These are phyloP conservation scores for Diaporthe humulicola DNA, from an alignment of 2,329 filamentous ascomycete genomes.

Conservation along the genomic window DNA sequence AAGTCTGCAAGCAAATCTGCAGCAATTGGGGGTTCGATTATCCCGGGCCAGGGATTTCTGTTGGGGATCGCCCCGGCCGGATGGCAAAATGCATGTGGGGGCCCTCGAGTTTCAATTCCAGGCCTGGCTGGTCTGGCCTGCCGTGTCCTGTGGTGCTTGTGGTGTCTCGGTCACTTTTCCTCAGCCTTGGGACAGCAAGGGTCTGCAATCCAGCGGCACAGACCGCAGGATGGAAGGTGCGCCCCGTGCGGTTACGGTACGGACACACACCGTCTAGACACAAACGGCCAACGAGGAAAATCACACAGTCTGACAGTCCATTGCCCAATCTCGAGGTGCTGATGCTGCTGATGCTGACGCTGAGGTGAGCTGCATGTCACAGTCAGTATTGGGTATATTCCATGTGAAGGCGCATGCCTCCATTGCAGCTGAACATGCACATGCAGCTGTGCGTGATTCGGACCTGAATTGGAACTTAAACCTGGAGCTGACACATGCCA, in stretches of 20 bases:
- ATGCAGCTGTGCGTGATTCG: no score
- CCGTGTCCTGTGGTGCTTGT: no score
- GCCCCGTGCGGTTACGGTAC: slow-evolving; percentile 9
- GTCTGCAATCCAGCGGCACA: slow-evolving; percentile 16
- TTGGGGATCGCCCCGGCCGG: slow-evolving; percentile 39
- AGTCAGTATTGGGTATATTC: background rate
- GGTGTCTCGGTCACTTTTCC: background rate
- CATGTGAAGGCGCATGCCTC: background rate
- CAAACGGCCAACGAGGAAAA: background rate
- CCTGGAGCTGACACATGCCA: slow-evolving; percentile 25
- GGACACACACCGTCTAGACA: background rate
- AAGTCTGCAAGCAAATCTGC: slow-evolving; percentile 3
- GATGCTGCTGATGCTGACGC: background rate
- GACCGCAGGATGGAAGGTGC: slow-evolving; percentile 20
- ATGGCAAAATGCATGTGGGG: slow-evolving; percentile 36
- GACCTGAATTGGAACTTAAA: background rate
- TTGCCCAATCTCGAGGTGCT: background rate
- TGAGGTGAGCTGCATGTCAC: background rate
- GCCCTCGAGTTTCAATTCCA: slow-evolving; percentile 29
- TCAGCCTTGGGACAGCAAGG: slow-evolving; percentile 10
- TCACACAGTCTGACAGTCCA: background rate
- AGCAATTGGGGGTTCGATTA: slow-evolving; percentile 16
- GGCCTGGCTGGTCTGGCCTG: slow-evolving; percentile 15
- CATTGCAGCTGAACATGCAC: background rate
- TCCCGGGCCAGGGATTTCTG: slow-evolving; percentile 35